Evolutionary conservation across 768 basidiomycete species (phyloP).

Genomic region (Pleurotus djamor): DNA sequence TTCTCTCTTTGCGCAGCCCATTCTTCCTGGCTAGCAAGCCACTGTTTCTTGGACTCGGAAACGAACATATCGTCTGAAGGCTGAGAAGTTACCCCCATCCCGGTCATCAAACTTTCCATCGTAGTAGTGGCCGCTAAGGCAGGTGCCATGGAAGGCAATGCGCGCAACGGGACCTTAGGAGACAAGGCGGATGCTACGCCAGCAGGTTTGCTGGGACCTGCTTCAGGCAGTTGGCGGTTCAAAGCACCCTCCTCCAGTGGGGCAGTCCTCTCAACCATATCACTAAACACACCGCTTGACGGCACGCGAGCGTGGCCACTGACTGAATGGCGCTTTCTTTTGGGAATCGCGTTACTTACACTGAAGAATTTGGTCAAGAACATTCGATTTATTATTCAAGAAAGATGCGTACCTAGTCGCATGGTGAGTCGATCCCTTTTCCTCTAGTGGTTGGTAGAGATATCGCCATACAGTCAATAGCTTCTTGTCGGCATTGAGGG

Average conservation of each 20-base stretch:
- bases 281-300: slow-evolving; percentile 24
- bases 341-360: slow-evolving; percentile 14
- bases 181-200: background rate
- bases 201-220: background rate
- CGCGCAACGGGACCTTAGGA: slow-evolving; percentile 28
- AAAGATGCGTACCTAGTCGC: slow-evolving; percentile 30
- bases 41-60: background rate
- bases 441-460: slow-evolving; percentile 59
- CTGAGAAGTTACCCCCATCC: slow-evolving; percentile 14
- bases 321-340: slow-evolving; percentile 1
- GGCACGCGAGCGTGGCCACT: slow-evolving; percentile 2
- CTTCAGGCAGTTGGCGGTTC: background rate
- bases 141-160: slow-evolving; percentile 53
- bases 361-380: too few relatives aligned
- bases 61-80: slow-evolving; percentile 14
- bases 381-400: too few relatives aligned
- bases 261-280: slow-evolving; percentile 17
- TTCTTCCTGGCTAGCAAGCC: background rate
- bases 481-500: slow-evolving; percentile 51
- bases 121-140: slow-evolving; percentile 50
- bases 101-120: slow-evolving; percentile 32
- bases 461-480: slow-evolving; percentile 74
- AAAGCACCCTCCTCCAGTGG: background rate
- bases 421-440: slow-evolving; percentile 32
- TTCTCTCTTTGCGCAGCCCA: slow-evolving; percentile 5